Evolutionary conservation across 768 basidiomycete genomes (phyloP).

Genomic region (Lentinula lateritia): DNA sequence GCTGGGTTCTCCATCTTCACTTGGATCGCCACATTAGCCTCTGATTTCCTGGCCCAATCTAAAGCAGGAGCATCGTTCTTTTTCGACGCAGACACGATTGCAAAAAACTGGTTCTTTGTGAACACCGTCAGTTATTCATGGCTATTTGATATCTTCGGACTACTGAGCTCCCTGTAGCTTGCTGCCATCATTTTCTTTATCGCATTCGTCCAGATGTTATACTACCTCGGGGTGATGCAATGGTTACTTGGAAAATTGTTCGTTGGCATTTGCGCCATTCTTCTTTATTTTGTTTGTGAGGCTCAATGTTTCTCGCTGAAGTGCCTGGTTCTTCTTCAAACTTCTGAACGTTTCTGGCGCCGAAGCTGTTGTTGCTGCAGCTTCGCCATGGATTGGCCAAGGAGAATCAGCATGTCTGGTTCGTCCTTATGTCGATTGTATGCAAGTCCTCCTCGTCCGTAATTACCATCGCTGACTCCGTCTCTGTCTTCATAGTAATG

Average conservation of each 20-base stretch:
- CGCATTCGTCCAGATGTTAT: constrained; percentile 88
- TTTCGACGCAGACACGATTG: constrained; percentile 61
- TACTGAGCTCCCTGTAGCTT: constrained; percentile 33
- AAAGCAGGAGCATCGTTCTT: constrained; percentile 76
- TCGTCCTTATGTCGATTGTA: constrained; percentile 11
- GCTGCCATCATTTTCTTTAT: constrained; percentile 89
- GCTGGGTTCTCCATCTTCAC: constrained; percentile 83
- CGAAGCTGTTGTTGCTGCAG: constrained; percentile 88
- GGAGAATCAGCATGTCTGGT: constrained; percentile 29
- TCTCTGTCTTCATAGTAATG: neutral
- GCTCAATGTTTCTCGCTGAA: constrained; percentile 17
- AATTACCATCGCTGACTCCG: neutral
- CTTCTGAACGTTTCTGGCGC: constrained; percentile 90
- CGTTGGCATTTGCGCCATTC: constrained; percentile 13
- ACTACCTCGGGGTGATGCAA: constrained; percentile 89
- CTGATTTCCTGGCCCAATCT: constrained; percentile 72
- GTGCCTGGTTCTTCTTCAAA: constrained; percentile 93
- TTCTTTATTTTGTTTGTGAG: neutral
- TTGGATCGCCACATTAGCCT: constrained; percentile 75
- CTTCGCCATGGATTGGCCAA: constrained; percentile 92
- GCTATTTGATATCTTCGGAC: neutral
- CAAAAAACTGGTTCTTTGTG: constrained; percentile 81
- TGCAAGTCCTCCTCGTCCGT: neutral
- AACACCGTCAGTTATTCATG: constrained; percentile 47
- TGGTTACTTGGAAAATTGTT: constrained; percentile 87